These are phyloP conservation scores for Kodamaea fungicola DNA, from an alignment of 1,139 yeast species.

Conservation along the genomic window DNA sequence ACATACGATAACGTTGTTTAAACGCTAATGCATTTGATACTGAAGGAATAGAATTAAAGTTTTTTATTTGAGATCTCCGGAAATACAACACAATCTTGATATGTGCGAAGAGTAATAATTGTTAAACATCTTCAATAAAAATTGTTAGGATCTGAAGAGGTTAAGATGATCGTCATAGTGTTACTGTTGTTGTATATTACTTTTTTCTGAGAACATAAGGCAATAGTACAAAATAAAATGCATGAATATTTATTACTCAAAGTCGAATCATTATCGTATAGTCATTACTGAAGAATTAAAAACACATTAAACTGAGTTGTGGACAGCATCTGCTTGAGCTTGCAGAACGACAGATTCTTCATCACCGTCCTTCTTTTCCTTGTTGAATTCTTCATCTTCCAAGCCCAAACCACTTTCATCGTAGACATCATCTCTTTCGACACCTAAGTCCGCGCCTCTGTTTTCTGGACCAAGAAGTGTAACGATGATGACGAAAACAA, in stretches of 20 bases:
- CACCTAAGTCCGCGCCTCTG: constrained; percentile 15
- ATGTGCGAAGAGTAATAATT: background rate
- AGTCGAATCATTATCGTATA: background rate
- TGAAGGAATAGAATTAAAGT: too few relatives aligned
- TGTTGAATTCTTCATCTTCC: constrained; percentile 6
- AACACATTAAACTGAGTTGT: background rate
- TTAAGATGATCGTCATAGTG: too few relatives aligned
- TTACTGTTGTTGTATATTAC: too few relatives aligned
- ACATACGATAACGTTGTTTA: too few relatives aligned
- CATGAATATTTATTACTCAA: too few relatives aligned
- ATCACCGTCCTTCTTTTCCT: constrained; percentile 7
- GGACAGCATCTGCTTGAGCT: background rate
- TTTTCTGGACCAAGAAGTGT: constrained; percentile 33
- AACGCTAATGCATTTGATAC: too few relatives aligned
- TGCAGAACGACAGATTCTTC: constrained; percentile 8
- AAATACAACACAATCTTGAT: too few relatives aligned
- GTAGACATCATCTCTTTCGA: constrained; percentile 14
- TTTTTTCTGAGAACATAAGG: too few relatives aligned
- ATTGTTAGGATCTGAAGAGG: too few relatives aligned
- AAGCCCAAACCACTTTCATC: constrained; percentile 9
- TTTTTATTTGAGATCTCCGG: too few relatives aligned
- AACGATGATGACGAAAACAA: constrained; percentile 26
- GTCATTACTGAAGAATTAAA: background rate
- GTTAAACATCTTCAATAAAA: too few relatives aligned
- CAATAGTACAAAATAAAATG: too few relatives aligned